These are phyloP conservation scores for Cyberlindnera subsufficiens DNA, from an alignment of 805 yeast genomes.

Conservation along the genomic window DNA sequence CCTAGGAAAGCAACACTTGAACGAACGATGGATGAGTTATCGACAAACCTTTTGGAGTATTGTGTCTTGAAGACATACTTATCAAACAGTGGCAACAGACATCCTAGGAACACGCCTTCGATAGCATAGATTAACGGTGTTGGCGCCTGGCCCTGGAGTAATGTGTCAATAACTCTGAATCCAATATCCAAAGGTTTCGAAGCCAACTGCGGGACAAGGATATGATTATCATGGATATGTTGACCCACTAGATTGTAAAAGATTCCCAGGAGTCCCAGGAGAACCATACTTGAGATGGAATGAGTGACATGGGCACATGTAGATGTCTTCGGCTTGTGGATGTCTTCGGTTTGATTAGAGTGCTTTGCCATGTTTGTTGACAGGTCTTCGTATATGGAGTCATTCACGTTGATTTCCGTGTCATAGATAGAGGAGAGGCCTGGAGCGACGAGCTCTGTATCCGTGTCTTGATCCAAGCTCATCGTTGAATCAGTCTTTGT, in stretches of 20 bases:
- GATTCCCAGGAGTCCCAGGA: slow-evolving; percentile 41
- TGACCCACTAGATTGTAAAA: slow-evolving; percentile 47
- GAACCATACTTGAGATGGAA: slow-evolving; percentile 7
- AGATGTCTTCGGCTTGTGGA: background rate
- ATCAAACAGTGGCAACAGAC: slow-evolving; percentile 36
- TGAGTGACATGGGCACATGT: slow-evolving; percentile 1
- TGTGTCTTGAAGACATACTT: slow-evolving; percentile 10
- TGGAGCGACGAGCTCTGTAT: slow-evolving; percentile 9
- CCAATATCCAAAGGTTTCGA: slow-evolving; percentile 36
- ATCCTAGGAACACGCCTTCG: slow-evolving; percentile 57
- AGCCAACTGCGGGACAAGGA: slow-evolving; percentile 34
- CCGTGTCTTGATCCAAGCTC: slow-evolving; percentile 2
- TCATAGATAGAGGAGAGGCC: slow-evolving; percentile 13
- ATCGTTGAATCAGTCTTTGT: slow-evolving; percentile 5
- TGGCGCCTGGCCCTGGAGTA: background rate
- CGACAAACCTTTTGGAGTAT: slow-evolving; percentile 3
- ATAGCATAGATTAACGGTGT: slow-evolving; percentile 27
- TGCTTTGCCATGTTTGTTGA: slow-evolving; percentile 10
- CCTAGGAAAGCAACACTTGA: slow-evolving; percentile 61
- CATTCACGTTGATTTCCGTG: slow-evolving; percentile 7
- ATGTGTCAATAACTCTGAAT: slow-evolving; percentile 17
- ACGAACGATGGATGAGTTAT: slow-evolving; percentile 25
- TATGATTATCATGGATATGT: slow-evolving; percentile 46
- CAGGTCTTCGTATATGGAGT: slow-evolving; percentile 13
- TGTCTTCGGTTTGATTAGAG: background rate